Evolutionary conservation across 345 rosid genomes (phyloP).

Genomic region (Populus alba): DNA sequence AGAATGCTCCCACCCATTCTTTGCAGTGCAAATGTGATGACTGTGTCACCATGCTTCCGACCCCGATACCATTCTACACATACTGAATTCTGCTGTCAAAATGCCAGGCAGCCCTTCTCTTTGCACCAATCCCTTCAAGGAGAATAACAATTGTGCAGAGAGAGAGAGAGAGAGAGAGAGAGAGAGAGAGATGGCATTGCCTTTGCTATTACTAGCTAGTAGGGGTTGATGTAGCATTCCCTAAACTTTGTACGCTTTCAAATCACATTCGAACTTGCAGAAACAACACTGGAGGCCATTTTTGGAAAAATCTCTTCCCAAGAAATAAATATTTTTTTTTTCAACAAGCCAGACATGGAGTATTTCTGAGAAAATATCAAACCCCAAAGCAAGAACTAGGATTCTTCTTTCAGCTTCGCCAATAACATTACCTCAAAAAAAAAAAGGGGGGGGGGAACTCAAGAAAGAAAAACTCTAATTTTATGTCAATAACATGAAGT

Average conservation of each 20-base stretch:
- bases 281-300: not conserved
- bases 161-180: too few relatives aligned
- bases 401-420: not conserved
- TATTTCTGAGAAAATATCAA: not conserved
- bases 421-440: not conserved
- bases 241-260: not conserved
- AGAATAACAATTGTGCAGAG: too few relatives aligned
- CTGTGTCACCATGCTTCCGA: slow-evolving; percentile 12
- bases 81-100: not conserved
- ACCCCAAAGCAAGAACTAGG: slow-evolving; percentile 8
- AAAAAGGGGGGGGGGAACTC: not conserved
- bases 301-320: not conserved
- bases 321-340: not conserved
- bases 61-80: not conserved
- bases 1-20: slow-evolving; percentile 2
- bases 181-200: too few relatives aligned
- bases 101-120: not conserved
- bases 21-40: not conserved
- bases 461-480: not conserved
- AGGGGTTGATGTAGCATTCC: not conserved
- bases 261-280: not conserved
- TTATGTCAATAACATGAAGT: not conserved
- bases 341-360: not conserved
- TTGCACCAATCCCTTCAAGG: not conserved
- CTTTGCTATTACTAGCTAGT: not conserved